Conservation (phyloP, 2,329 filamentous ascomycete species). For the Diaporthe sp. region DNA sequence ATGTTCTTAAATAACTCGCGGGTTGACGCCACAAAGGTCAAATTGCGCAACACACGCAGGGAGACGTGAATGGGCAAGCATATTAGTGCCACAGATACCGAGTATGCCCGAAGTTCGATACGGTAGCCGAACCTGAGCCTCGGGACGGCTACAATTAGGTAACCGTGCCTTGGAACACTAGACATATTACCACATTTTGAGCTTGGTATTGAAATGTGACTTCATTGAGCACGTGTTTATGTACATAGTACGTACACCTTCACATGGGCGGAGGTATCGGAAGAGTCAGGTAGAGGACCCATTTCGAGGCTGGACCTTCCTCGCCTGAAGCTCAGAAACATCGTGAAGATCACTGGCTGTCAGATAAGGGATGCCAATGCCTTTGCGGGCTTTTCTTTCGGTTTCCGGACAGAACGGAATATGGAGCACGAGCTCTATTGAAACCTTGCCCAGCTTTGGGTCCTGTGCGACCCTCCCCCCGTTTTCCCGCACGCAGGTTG, state of each 20-base stretch:
- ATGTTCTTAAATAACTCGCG: not conserved
- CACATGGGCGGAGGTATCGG: not conserved
- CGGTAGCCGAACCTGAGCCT: conserved; percentile 4
- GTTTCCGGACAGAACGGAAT: conserved; percentile 4
- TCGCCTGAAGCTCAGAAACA: not conserved
- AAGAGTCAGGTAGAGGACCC: conserved; percentile 18
- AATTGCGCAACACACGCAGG: not conserved
- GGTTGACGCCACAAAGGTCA: not conserved
- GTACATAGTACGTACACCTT: not conserved
- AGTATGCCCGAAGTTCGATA: not conserved
- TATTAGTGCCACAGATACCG: not conserved
- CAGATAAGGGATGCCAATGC: conserved; percentile 9
- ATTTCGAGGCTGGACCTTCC: not conserved
- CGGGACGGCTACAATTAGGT: conserved; percentile 4
- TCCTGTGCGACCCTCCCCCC: not conserved
- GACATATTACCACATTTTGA: not conserved
- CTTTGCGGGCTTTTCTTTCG: conserved; percentile 9
- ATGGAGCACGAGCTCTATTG: conserved; percentile 20
- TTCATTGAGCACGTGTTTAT: not conserved
- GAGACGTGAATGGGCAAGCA: not conserved
- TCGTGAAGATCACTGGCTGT: conserved; percentile 1
- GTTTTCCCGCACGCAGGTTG: too few relatives aligned
- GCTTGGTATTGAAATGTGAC: conserved; percentile 3
- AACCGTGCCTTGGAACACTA: not conserved
- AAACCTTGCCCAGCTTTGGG: conserved; percentile 25